A percentile compares a stretch with the other conserved stretches of the same genome.
phyloP scores from a whole-genome alignment of 345 rosid genomes.

The Cochlearia excelsa region DNA sequence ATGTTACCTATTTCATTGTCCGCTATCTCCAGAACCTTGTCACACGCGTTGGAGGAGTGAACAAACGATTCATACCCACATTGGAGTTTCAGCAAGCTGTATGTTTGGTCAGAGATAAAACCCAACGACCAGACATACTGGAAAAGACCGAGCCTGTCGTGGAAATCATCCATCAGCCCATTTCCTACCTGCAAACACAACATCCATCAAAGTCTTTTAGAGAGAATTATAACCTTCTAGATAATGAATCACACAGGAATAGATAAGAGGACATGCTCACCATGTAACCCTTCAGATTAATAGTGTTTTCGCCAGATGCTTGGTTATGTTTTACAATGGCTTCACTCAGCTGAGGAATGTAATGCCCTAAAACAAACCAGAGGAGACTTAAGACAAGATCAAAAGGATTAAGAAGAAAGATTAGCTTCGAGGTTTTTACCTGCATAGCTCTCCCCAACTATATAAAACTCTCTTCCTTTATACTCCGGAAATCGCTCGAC shows the following conservation, averaged over 20 bases:
- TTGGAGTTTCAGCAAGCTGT: slow-evolving; percentile 51
- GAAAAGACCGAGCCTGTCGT: slow-evolving; percentile 74
- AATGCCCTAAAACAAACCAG: slow-evolving; percentile 61
- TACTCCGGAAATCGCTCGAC: slow-evolving; percentile 87
- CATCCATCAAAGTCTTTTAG: slow-evolving; percentile 8
- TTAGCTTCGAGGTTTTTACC: slow-evolving; percentile 41
- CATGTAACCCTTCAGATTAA: slow-evolving; percentile 91
- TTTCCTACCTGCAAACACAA: slow-evolving; percentile 76
- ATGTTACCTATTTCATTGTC: slow-evolving; percentile 68
- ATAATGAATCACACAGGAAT: background rate
- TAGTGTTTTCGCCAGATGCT: slow-evolving; percentile 39
- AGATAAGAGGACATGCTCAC: slow-evolving; percentile 37
- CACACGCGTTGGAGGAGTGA: slow-evolving; percentile 62
- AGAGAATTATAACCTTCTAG: background rate
- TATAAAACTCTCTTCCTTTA: slow-evolving; percentile 81
- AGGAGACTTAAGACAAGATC: background rate
- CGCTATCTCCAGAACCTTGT: slow-evolving; percentile 51
- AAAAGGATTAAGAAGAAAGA: background rate
- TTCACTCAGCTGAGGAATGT: slow-evolving; percentile 90
- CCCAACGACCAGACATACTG: slow-evolving; percentile 86
- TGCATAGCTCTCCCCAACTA: slow-evolving; percentile 88
- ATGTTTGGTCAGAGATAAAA: slow-evolving; percentile 84
- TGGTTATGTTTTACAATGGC: slow-evolving; percentile 62
- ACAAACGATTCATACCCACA: slow-evolving; percentile 74
- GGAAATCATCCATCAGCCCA: slow-evolving; percentile 82